Evolutionary conservation across 164 flowering plant genomes (phyloP), one percentile per base, ranked within the genome.

Genomic region (Echeveria elegans): DNA sequence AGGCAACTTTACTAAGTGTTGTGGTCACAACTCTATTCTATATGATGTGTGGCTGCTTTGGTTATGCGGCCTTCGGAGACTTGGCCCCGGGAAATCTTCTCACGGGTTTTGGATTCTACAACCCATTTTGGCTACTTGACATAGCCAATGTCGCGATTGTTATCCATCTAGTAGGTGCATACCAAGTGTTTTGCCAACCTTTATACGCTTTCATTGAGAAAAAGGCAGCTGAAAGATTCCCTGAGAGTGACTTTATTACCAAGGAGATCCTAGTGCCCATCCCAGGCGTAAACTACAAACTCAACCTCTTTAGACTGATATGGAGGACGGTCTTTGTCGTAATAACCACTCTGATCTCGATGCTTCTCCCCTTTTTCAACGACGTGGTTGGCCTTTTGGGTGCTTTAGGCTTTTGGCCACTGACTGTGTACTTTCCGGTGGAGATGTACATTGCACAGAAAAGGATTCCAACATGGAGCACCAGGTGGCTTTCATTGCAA

Each of bases 351-450:
- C 65, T 84, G 31, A 76, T 83, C 11, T 77, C 96, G 0, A 87
- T 89, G 96, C 79, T 87, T 6, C 77, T 89, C 38, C 96, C 96
- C 1, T 89, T 87, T 80, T 87, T 89, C 71, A 86, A 83, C 45
- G 89, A 83, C 36, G 78, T 87, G 0, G 87, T 86, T 4, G 93
- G 87, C 1, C 60, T 87, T 15, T 80, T 87, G 18, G 93, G 93
- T 1, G 88, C 96, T 0, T 56, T 86, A 2, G 88, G 86, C 0
- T 89, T 89, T 71, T 87, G 92, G 89, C 93, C 91, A 0, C 76
- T 87, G 7, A 85, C 89, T 0, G 92, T 89, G 0, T 88, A 80
- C 58, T 88, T 81, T 80, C 95, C 95, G 0, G 83, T 86, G 23
- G 87, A 88, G 77, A 86, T 88, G 92, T 88, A 85, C 68, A 82